A percentile compares a stretch with the other conserved stretches of the same genome.
phyloP scores from a whole-genome alignment of 768 basidiomycete species.

The Russula lepida region DNA sequence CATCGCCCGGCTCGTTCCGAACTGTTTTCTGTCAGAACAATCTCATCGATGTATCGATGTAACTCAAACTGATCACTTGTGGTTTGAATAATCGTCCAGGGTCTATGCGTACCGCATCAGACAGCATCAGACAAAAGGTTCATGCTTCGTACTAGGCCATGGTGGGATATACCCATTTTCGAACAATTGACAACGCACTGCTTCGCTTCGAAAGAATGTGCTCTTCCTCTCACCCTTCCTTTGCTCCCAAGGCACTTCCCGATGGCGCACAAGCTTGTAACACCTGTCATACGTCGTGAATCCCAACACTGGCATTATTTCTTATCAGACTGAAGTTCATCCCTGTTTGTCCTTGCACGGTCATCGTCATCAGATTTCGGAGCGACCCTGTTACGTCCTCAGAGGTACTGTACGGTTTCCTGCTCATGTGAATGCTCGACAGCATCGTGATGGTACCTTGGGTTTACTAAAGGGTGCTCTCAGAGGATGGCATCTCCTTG shows the following conservation, averaged over 20 bases:
- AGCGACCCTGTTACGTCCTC: not conserved
- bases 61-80: not conserved
- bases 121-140: not conserved
- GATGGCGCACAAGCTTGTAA: not conserved
- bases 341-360: not conserved
- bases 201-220: not conserved
- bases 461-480: not conserved
- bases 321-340: not conserved
- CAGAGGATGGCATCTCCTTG: constrained; percentile 3
- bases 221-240: not conserved
- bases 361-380: not conserved
- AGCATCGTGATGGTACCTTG: constrained; percentile 7
- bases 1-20: not conserved
- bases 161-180: not conserved
- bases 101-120: not conserved
- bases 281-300: not conserved
- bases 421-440: not conserved
- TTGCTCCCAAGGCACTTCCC: not conserved
- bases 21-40: not conserved
- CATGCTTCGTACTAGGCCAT: not conserved
- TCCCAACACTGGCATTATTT: not conserved
- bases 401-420: not conserved
- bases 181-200: not conserved
- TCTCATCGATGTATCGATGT: not conserved
- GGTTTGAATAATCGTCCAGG: not conserved